A percentile compares a stretch with the other conserved stretches of the same genome.
Evolutionary conservation across 768 basidiomycete species (phyloP).

Genomic region (Russula foetens): DNA sequence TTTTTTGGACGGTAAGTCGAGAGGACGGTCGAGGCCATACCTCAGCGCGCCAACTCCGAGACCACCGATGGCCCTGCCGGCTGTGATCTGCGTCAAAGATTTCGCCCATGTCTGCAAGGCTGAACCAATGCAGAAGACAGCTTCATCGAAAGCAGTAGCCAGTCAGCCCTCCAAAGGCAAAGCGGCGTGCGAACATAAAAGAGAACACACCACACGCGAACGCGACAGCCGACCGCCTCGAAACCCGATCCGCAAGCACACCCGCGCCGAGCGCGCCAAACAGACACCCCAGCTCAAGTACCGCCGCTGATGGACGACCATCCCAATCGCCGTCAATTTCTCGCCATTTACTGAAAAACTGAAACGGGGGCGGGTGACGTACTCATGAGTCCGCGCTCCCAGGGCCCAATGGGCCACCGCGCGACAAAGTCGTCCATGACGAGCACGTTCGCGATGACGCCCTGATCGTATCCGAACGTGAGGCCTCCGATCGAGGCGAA

Average conservation of each 20-base stretch:
- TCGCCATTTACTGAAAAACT: background rate
- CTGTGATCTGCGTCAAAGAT: slow-evolving; percentile 46
- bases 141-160: slow-evolving; percentile 31
- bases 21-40: slow-evolving; percentile 28
- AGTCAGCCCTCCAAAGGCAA: too few relatives aligned
- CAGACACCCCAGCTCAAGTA: slow-evolving; percentile 71
- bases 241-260: slow-evolving; percentile 57
- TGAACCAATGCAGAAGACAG: slow-evolving; percentile 66
- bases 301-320: slow-evolving; percentile 44
- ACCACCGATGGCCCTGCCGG: slow-evolving; percentile 71
- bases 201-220: slow-evolving; percentile 59
- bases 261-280: slow-evolving; percentile 64
- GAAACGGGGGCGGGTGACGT: slow-evolving; percentile 21
- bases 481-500: slow-evolving; percentile 74
- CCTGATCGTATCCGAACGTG: slow-evolving; percentile 79
- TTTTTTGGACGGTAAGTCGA: background rate
- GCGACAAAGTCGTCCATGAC: slow-evolving; percentile 70
- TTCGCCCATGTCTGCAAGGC: slow-evolving; percentile 56
- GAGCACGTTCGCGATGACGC: slow-evolving; percentile 79
- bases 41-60: slow-evolving; percentile 59
- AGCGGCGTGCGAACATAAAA: too few relatives aligned
- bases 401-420: slow-evolving; percentile 62
- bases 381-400: slow-evolving; percentile 78
- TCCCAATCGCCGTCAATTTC: background rate
- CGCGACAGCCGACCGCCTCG: slow-evolving; percentile 60